phyloP scores from a whole-genome alignment of 2,329 filamentous ascomycete species.

The Leptodontidium sp. region DNA sequence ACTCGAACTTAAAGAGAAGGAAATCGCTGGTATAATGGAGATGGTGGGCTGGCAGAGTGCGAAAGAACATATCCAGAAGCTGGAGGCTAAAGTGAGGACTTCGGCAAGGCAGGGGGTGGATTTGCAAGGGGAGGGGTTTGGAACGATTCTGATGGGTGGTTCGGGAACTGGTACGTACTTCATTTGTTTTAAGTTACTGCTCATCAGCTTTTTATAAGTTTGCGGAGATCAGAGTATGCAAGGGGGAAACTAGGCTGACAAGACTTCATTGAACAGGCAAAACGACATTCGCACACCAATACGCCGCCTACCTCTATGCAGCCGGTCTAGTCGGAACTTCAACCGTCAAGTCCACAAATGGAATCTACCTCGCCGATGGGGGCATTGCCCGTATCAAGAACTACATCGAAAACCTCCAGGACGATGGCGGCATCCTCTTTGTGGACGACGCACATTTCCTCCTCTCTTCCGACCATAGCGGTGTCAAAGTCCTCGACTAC shows the following conservation, averaged over 20 bases:
- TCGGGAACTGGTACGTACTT: slow-evolving; percentile 54
- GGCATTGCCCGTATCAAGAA: slow-evolving; percentile 65
- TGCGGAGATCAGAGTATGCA: too few species aligned
- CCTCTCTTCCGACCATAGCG: slow-evolving; percentile 61
- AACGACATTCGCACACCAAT: slow-evolving; percentile 77
- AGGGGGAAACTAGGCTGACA: too few species aligned
- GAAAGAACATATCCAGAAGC: slow-evolving; percentile 58
- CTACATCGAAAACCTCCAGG: slow-evolving; percentile 62
- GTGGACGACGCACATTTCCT: slow-evolving; percentile 83
- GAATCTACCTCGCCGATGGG: slow-evolving; percentile 67
- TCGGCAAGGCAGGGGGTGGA: slow-evolving; percentile 54
- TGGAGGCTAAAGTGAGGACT: slow-evolving; percentile 60
- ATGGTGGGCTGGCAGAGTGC: slow-evolving; percentile 63
- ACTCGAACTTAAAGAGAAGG: slow-evolving; percentile 52
- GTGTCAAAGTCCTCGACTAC: slow-evolving; percentile 70
- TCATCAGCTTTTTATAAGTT: too few species aligned
- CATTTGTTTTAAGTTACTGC: too few species aligned
- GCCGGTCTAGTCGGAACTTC: slow-evolving; percentile 67
- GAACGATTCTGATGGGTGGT: slow-evolving; percentile 60
- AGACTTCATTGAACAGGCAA: slow-evolving; percentile 51
- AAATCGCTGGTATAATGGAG: slow-evolving; percentile 50
- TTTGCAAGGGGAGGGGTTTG: slow-evolving; percentile 57
- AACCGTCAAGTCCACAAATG: slow-evolving; percentile 70
- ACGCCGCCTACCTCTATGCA: slow-evolving; percentile 68
- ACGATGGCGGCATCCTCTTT: slow-evolving; percentile 75